phyloP scores from a whole-genome alignment of 352 stramenopile genomes.

The Phytopythium aichiense region DNA sequence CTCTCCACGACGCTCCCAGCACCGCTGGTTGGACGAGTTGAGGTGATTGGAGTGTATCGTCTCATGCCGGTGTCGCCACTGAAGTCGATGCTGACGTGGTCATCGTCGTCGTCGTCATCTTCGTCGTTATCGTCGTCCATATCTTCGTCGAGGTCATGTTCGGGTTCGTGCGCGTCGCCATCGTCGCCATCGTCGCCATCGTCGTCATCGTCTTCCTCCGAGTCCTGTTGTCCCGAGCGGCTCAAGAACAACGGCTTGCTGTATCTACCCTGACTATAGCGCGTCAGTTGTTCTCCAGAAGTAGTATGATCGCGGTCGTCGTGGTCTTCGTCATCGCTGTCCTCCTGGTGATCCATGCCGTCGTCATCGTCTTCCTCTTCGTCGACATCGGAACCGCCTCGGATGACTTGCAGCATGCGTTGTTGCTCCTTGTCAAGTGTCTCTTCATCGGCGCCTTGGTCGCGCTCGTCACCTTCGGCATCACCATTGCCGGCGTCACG shows the following conservation, averaged over 20 bases:
- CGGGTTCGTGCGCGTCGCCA: background rate
- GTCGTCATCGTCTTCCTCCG: background rate
- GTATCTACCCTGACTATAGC: conserved; percentile 11
- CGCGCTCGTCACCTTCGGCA: background rate
- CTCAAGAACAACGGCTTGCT: conserved; percentile 4
- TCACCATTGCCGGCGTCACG: conserved; percentile 11
- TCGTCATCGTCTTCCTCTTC: conserved; percentile 8
- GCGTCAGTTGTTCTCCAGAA: conserved; percentile 9
- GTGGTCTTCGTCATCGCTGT: conserved; percentile 4
- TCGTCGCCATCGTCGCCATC: background rate
- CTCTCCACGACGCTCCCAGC: background rate
- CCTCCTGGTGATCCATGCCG: background rate
- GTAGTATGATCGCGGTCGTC: background rate
- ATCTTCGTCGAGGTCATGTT: conserved; percentile 12
- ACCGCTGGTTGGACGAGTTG: background rate
- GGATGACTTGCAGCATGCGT: conserved; percentile 7
- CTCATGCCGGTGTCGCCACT: background rate
- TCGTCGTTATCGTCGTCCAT: conserved; percentile 2
- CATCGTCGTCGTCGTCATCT: conserved; percentile 17
- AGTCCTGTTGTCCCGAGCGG: background rate
- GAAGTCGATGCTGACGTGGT: conserved; percentile 6
- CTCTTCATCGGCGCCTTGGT: conserved; percentile 5
- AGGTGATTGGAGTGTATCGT: background rate
- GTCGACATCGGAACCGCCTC: background rate
- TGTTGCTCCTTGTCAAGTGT: background rate